These are phyloP conservation scores for Aspergillus fructus DNA, from an alignment of 2,329 filamentous ascomycete genomes.

Conservation along the genomic window DNA sequence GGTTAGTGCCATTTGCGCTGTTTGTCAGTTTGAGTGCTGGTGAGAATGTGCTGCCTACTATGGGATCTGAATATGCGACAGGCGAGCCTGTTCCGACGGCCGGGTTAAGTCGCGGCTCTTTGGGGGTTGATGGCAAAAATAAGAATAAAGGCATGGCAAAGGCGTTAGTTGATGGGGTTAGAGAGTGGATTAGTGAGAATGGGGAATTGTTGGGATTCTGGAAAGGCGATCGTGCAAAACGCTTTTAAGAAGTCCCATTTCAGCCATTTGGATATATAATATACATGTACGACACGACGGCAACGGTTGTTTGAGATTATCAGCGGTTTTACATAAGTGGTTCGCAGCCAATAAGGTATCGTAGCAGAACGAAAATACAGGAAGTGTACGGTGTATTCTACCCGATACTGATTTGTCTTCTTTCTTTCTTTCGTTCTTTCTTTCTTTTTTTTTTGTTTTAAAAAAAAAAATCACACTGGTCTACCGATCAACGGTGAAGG, in stretches of 20 bases:
- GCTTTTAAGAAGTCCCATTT: slow-evolving; percentile 31
- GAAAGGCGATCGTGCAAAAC: slow-evolving; percentile 57
- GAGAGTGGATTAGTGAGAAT: slow-evolving; percentile 62
- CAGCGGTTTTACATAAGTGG: not conserved
- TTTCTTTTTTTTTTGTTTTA: too few relatives aligned
- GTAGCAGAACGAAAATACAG: too few relatives aligned
- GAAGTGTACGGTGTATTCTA: too few relatives aligned
- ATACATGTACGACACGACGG: not conserved
- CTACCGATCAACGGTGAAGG: not conserved
- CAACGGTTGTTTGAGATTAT: not conserved
- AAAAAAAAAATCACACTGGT: not conserved
- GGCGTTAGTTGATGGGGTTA: slow-evolving; percentile 58
- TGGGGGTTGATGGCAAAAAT: slow-evolving; percentile 38
- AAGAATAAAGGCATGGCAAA: slow-evolving; percentile 63
- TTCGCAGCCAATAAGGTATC: too few relatives aligned
- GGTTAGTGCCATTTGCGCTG: slow-evolving; percentile 91
- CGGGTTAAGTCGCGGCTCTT: slow-evolving; percentile 26
- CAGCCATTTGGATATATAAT: slow-evolving; percentile 2
- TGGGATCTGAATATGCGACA: slow-evolving; percentile 73
- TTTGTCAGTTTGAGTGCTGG: slow-evolving; percentile 93
- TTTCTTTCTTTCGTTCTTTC: too few relatives aligned
- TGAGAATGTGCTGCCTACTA: slow-evolving; percentile 91
- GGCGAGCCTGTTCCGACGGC: slow-evolving; percentile 41
- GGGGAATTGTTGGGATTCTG: slow-evolving; percentile 63
- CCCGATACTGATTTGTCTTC: too few relatives aligned